A percentile compares a stretch with the other conserved stretches of the same genome.
These are phyloP conservation scores for Volutella citrinella DNA, from an alignment of 2,329 filamentous ascomycete species.

Conservation along the genomic window DNA sequence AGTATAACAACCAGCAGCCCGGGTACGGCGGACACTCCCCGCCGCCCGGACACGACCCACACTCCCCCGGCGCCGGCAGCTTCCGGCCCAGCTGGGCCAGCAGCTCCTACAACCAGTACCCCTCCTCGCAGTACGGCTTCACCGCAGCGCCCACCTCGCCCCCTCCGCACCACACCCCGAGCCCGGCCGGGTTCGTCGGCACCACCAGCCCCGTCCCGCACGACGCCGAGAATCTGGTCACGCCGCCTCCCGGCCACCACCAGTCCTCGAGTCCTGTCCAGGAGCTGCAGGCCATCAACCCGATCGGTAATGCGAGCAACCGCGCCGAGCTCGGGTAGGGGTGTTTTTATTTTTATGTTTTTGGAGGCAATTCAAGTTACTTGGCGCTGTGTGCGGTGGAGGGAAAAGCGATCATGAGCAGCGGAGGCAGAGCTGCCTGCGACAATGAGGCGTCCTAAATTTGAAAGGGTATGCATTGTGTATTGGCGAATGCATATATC, in stretches of 20 bases:
- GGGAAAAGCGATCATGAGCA: no score
- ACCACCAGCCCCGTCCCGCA: constrained; percentile 5
- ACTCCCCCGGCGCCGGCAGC: constrained; percentile 15
- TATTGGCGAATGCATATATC: no score
- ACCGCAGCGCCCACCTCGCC: constrained; percentile 21
- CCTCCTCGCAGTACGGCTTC: constrained; percentile 18
- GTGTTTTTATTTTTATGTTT: no score
- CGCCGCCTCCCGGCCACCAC: constrained; percentile 7
- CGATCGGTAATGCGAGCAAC: constrained; percentile 30
- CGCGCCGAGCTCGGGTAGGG: constrained; percentile 29
- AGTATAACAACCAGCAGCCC: constrained; percentile 10
- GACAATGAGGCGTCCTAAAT: no score
- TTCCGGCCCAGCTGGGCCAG: constrained; percentile 17
- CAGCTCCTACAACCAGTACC: constrained; percentile 21
- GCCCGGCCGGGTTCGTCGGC: no score
- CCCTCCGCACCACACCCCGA: constrained; percentile 28
- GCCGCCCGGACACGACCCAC: constrained; percentile 18
- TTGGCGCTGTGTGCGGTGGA: no score
- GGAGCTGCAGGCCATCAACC: constrained; percentile 27
- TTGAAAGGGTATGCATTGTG: no score
- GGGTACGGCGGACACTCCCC: constrained; percentile 1
- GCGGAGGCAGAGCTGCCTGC: no score
- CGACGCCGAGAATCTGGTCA: constrained; percentile 8
- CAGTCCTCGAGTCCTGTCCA: constrained; percentile 16
- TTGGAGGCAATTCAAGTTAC: no score